phyloP scores from a whole-genome alignment of 768 basidiomycete species.

The Sporobolomyces roseus region DNA sequence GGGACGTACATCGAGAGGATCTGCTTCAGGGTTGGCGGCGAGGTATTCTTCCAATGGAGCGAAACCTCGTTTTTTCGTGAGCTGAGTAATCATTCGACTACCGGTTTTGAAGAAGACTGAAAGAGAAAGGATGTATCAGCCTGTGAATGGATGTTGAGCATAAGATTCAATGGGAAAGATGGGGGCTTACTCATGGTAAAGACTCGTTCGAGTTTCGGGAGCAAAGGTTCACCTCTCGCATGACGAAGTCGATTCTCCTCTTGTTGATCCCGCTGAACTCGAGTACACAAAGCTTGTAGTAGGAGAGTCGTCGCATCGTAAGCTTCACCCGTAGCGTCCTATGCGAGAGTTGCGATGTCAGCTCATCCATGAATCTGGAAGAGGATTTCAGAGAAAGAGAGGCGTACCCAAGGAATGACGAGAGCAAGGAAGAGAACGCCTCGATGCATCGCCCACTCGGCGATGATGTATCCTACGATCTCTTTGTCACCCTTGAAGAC shows the following conservation, averaged over 20 bases:
- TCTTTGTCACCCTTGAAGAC: constrained; percentile 29
- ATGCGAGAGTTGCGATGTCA: too few species aligned
- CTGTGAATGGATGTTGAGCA: too few species aligned
- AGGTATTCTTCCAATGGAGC: constrained; percentile 23
- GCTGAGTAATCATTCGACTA: constrained; percentile 15
- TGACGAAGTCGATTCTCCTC: not conserved
- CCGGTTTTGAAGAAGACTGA: constrained; percentile 38
- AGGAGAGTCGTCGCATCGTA: constrained; percentile 36
- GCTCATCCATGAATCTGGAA: too few species aligned
- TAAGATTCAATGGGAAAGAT: too few species aligned
- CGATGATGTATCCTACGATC: constrained; percentile 30
- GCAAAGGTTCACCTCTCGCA: not conserved
- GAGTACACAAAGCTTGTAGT: constrained; percentile 10
- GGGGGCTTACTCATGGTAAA: constrained; percentile 34
- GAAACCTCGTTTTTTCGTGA: constrained; percentile 35
- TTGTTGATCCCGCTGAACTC: constrained; percentile 16
- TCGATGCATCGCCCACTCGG: constrained; percentile 28
- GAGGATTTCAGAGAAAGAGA: too few species aligned
- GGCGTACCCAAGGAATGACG: constrained; percentile 31
- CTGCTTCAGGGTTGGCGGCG: constrained; percentile 1
- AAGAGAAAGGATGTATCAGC: not conserved
- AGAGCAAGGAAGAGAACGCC: constrained; percentile 33
- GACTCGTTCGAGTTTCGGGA: constrained; percentile 7
- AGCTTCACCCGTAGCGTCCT: constrained; percentile 35
- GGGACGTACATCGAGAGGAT: not conserved